Evolutionary conservation across 306 rosid genomes (phyloP).

Genomic region (Echinosophora koreensis): DNA sequence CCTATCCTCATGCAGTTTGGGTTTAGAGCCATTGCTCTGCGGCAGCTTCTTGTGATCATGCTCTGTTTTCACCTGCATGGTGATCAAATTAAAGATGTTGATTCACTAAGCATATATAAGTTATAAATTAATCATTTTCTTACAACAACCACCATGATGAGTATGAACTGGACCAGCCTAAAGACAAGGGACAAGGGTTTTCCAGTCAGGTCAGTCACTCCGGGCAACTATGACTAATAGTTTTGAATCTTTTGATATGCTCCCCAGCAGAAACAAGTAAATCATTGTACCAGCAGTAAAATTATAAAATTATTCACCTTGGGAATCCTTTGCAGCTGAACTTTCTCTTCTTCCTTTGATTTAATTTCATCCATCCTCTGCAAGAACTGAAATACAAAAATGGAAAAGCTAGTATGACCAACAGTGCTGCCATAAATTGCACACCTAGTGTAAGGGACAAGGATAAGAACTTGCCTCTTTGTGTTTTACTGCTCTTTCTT

Average conservation of each 20-base stretch:
- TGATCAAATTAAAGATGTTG: constrained; percentile 20
- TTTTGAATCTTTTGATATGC: too few relatives aligned
- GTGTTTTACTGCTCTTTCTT: constrained; percentile 91
- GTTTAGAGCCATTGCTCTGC: constrained; percentile 52
- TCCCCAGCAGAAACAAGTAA: constrained; percentile 25
- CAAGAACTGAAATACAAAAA: constrained; percentile 66
- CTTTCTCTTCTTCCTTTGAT: constrained; percentile 62
- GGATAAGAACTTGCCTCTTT: constrained; percentile 73
- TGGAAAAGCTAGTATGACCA: constrained; percentile 28
- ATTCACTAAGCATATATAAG: constrained; percentile 19
- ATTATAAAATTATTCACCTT: constrained; percentile 59
- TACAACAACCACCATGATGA: too few relatives aligned
- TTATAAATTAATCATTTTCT: background rate
- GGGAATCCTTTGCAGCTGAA: constrained; percentile 57
- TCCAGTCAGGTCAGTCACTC: too few relatives aligned
- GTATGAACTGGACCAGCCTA: too few relatives aligned
- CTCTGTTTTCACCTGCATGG: constrained; percentile 60
- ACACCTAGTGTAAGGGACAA: constrained; percentile 16
- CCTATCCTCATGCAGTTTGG: constrained; percentile 57
- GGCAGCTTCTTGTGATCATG: constrained; percentile 51
- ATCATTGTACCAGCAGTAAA: constrained; percentile 20
- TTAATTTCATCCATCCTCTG: constrained; percentile 70
- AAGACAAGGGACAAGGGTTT: too few relatives aligned
- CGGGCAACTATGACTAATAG: too few relatives aligned
- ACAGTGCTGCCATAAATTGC: constrained; percentile 1